Percentiles rank a stretch among this genome's conserved stretches.
These are phyloP conservation scores for Thermochaetoides thermophila DNA, from an alignment of 495 filamentous ascomycete genomes.

Conservation along the genomic window DNA sequence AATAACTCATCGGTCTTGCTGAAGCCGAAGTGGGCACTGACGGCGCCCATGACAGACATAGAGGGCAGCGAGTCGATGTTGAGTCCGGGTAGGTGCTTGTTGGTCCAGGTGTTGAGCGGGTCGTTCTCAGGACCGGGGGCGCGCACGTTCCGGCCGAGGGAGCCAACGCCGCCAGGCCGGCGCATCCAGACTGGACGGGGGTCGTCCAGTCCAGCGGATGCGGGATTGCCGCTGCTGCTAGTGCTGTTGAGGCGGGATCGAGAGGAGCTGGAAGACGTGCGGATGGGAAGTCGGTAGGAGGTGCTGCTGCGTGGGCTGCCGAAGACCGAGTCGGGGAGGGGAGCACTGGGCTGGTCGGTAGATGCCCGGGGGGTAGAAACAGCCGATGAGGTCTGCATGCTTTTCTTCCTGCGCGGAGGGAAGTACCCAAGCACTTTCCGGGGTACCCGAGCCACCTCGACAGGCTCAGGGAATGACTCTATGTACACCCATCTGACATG, in stretches of 20 bases:
- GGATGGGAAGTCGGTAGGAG: slow-evolving; percentile 26
- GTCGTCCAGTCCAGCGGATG: too few species aligned
- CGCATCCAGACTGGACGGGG: slow-evolving; percentile 41
- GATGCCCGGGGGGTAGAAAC: slow-evolving; percentile 49
- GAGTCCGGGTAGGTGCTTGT: slow-evolving; percentile 58
- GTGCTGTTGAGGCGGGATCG: slow-evolving; percentile 15
- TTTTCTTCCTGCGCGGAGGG: slow-evolving; percentile 77
- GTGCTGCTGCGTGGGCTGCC: slow-evolving; percentile 22
- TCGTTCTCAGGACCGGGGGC: slow-evolving; percentile 70
- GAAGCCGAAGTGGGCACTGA: slow-evolving; percentile 36
- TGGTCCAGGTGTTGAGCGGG: slow-evolving; percentile 63
- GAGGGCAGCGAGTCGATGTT: slow-evolving; percentile 42
- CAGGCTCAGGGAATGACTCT: slow-evolving; percentile 48
- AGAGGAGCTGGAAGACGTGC: slow-evolving; percentile 12
- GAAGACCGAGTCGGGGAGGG: slow-evolving; percentile 17
- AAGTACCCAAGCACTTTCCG: slow-evolving; percentile 79
- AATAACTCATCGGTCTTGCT: slow-evolving; percentile 8
- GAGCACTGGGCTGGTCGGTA: slow-evolving; percentile 37
- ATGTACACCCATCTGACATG: slow-evolving; percentile 80
- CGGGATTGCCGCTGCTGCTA: slow-evolving; percentile 16
- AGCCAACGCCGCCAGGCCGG: slow-evolving; percentile 75
- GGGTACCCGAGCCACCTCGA: slow-evolving; percentile 77
- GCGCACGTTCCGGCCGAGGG: slow-evolving; percentile 49
- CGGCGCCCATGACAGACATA: slow-evolving; percentile 36
- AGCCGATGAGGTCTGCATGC: slow-evolving; percentile 36